Conservation (phyloP, 1,284 basidiomycete genomes). For the Bondarzewia mesenterica region DNA sequence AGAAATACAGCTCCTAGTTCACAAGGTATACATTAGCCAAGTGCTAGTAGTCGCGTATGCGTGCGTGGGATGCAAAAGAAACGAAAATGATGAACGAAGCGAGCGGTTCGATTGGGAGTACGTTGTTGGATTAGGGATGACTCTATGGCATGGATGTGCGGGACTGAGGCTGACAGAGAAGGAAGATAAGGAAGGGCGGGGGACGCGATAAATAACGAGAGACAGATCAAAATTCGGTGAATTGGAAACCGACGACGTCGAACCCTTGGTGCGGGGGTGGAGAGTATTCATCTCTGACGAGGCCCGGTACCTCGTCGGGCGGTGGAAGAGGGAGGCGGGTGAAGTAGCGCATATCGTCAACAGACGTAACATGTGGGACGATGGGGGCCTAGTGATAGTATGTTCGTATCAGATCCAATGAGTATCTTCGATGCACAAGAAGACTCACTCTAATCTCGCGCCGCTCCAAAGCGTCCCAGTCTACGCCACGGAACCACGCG, state of each 20-base stretch:
- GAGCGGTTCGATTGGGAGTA: no score
- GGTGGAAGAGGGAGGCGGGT: slow-evolving; percentile 68
- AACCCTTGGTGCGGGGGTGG: slow-evolving; percentile 51
- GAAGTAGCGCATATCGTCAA: slow-evolving; percentile 78
- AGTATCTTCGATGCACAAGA: background rate
- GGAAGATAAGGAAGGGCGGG: background rate
- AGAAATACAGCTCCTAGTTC: background rate
- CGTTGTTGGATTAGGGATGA: background rate
- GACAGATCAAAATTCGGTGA: slow-evolving; percentile 56
- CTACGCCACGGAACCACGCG: slow-evolving; percentile 92
- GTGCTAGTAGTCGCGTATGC: no score
- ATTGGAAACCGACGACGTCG: slow-evolving; percentile 59
- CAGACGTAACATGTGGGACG: slow-evolving; percentile 67
- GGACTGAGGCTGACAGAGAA: background rate
- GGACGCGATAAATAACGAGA: background rate
- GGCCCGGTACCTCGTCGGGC: slow-evolving; percentile 70
- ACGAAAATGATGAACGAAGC: no score
- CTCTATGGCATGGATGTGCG: background rate
- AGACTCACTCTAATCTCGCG: slow-evolving; percentile 64
- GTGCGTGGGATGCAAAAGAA: no score
- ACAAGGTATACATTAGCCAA: background rate
- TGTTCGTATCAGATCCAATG: slow-evolving; percentile 3
- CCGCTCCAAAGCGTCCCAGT: slow-evolving; percentile 77
- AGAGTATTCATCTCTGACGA: slow-evolving; percentile 52
- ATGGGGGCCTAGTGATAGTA: slow-evolving; percentile 59